Conservation (phyloP, 2,329 filamentous ascomycete species). For the Colletotrichum tropicale region DNA sequence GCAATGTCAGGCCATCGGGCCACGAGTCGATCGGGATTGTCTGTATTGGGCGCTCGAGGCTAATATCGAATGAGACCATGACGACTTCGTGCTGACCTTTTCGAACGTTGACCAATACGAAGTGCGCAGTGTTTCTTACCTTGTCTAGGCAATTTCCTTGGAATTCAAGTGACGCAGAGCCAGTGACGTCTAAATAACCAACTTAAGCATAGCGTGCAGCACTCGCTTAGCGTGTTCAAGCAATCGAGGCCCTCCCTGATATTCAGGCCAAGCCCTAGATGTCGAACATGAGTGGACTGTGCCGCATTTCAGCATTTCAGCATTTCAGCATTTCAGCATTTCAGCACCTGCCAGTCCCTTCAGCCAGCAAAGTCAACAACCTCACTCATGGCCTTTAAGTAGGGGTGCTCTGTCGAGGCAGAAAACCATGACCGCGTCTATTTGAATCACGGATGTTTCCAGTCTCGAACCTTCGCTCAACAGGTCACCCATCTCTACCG, state of each 20-base stretch:
- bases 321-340: neutral
- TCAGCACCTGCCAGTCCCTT: neutral
- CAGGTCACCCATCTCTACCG: neutral
- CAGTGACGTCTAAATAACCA: neutral
- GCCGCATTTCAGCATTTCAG: neutral
- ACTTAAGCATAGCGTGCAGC: neutral
- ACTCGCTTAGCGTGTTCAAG: neutral
- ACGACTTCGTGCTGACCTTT: neutral
- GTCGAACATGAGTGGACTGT: neutral
- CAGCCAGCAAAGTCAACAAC: neutral
- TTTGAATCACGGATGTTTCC: neutral
- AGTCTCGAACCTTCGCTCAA: neutral
- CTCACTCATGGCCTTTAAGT: neutral
- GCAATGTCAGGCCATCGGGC: neutral
- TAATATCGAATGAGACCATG: neutral
- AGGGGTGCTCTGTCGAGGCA: neutral
- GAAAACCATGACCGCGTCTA: neutral
- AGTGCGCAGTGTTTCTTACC: rapidly evolving
- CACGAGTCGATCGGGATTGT: rapidly evolving
- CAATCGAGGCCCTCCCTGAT: neutral
- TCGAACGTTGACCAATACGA: neutral
- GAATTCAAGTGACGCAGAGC: neutral
- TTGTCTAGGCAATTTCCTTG: neutral
- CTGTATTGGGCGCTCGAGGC: neutral
- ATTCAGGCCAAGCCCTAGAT: neutral